Percentiles rank a stretch among this genome's conserved stretches.
Conservation (phyloP, 2,329 filamentous ascomycete species). For the Colletotrichum liriopes region DNA sequence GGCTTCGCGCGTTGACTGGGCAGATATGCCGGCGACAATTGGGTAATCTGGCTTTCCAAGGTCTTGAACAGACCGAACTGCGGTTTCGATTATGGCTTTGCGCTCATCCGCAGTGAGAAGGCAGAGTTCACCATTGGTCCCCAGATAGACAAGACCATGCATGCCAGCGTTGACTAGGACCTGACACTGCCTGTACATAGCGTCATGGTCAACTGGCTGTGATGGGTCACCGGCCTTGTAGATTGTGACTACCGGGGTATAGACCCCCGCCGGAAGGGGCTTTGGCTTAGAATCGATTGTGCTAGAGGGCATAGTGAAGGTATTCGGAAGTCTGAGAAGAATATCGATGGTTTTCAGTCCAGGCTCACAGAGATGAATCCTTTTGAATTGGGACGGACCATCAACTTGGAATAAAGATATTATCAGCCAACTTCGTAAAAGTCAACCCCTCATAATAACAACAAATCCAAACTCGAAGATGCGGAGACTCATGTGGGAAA, state of each 20-base stretch:
- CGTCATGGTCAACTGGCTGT: constrained; percentile 61
- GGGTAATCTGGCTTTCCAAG: constrained; percentile 55
- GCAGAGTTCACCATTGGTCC: constrained; percentile 64
- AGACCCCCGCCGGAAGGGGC: constrained; percentile 60
- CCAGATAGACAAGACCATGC: constrained; percentile 62
- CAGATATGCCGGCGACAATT: constrained; percentile 62
- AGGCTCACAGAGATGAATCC: too few species aligned
- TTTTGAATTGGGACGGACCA: not conserved
- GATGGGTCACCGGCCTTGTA: constrained; percentile 57
- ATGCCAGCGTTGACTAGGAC: constrained; percentile 60
- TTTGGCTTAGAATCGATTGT: constrained; percentile 54
- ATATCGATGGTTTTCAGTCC: not conserved
- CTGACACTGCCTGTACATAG: constrained; percentile 59
- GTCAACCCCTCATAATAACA: constrained; percentile 14
- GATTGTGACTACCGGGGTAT: constrained; percentile 63
- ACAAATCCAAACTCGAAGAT: constrained; percentile 19
- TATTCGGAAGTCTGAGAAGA: not conserved
- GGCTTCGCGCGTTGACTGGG: constrained; percentile 76
- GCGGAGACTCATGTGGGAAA: constrained; percentile 23
- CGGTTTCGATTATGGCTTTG: constrained; percentile 57
- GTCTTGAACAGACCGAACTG: constrained; percentile 56
- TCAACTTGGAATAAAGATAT: not conserved
- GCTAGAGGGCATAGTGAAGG: constrained; percentile 48
- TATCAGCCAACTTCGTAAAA: not conserved
- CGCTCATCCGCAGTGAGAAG: constrained; percentile 59